A percentile compares a stretch with the other conserved stretches of the same genome.
Evolutionary conservation across 768 basidiomycete species (phyloP).

Genomic region (Hericium rajendrae): DNA sequence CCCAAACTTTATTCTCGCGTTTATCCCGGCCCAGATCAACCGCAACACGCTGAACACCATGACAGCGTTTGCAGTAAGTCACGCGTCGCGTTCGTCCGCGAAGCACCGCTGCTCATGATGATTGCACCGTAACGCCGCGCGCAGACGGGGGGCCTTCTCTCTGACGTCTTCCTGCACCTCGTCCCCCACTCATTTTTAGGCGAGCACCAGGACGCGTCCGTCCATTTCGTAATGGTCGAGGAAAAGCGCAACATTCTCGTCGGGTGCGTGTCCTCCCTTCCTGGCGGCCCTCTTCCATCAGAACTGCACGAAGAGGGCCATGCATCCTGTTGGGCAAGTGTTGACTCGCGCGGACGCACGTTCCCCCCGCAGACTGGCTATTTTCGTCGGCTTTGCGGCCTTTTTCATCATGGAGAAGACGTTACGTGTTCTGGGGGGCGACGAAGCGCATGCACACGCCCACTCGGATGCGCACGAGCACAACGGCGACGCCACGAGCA

Average conservation of each 20-base stretch:
- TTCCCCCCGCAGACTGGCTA: slow-evolving; percentile 45
- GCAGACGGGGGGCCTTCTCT: slow-evolving; percentile 83
- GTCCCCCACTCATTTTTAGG: slow-evolving; percentile 91
- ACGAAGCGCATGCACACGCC: slow-evolving; percentile 50
- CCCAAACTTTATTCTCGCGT: slow-evolving; percentile 90
- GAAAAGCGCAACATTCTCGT: slow-evolving; percentile 87
- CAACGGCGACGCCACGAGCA: slow-evolving; percentile 15
- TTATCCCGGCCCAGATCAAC: slow-evolving; percentile 85
- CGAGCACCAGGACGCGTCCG: slow-evolving; percentile 63
- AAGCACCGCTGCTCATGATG: not conserved
- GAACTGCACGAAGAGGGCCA: not conserved
- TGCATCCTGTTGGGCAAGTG: not conserved
- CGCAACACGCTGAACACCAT: slow-evolving; percentile 82
- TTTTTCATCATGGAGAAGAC: slow-evolving; percentile 95
- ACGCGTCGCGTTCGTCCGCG: slow-evolving; percentile 1
- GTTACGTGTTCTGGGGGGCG: slow-evolving; percentile 67
- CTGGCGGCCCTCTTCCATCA: not conserved
- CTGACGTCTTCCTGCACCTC: slow-evolving; percentile 87
- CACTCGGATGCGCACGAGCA: slow-evolving; percentile 41
- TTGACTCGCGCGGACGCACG: slow-evolving; percentile 6
- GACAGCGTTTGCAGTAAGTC: slow-evolving; percentile 83
- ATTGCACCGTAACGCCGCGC: slow-evolving; percentile 6
- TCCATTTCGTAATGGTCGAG: slow-evolving; percentile 77
- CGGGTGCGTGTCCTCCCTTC: slow-evolving; percentile 41
- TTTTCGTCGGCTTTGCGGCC: slow-evolving; percentile 79